These are phyloP conservation scores for Clarireedia hainanense DNA, from an alignment of 2,329 filamentous ascomycete species.

Conservation along the genomic window DNA sequence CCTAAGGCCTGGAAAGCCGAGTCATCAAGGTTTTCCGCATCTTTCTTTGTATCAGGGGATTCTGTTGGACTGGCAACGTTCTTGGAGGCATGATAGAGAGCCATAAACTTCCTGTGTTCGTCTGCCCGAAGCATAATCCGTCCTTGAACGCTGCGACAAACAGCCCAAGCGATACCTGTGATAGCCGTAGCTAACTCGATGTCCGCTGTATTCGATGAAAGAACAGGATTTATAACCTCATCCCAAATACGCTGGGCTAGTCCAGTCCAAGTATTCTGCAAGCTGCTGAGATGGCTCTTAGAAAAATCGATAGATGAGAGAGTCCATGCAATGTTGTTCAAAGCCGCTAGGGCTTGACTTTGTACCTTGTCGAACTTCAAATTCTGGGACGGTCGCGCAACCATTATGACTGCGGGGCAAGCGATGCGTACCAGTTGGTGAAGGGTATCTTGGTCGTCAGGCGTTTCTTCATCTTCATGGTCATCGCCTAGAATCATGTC, in stretches of 20 bases:
- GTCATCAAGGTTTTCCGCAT: conserved; percentile 21
- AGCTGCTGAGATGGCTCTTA: conserved; percentile 40
- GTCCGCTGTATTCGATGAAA: conserved; percentile 53
- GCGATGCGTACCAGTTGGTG: conserved; percentile 25
- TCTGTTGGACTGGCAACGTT: conserved; percentile 24
- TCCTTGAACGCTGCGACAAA: conserved; percentile 48
- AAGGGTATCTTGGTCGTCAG: conserved; percentile 23
- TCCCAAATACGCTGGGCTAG: conserved; percentile 50
- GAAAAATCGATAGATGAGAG: conserved; percentile 53
- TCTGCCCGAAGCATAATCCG: conserved; percentile 40
- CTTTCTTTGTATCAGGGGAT: conserved; percentile 12
- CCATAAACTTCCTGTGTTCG: conserved; percentile 57
- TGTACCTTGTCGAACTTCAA: conserved; percentile 35
- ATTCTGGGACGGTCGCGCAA: conserved; percentile 14
- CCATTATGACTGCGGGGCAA: conserved; percentile 22
- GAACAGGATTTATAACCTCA: conserved; percentile 46
- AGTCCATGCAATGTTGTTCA: conserved; percentile 63
- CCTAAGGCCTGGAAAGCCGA: conserved; percentile 54
- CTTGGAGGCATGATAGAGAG: conserved; percentile 54
- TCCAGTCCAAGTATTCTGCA: conserved; percentile 47
- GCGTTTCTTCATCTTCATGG: conserved; percentile 33
- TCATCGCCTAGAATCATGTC: conserved; percentile 49
- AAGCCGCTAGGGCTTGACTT: conserved; percentile 46
- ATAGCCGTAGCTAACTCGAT: conserved; percentile 54
- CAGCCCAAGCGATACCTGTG: conserved; percentile 58